phyloP scores from a whole-genome alignment of 2,329 filamentous ascomycete genomes.

The Aspergillus cejpii region DNA sequence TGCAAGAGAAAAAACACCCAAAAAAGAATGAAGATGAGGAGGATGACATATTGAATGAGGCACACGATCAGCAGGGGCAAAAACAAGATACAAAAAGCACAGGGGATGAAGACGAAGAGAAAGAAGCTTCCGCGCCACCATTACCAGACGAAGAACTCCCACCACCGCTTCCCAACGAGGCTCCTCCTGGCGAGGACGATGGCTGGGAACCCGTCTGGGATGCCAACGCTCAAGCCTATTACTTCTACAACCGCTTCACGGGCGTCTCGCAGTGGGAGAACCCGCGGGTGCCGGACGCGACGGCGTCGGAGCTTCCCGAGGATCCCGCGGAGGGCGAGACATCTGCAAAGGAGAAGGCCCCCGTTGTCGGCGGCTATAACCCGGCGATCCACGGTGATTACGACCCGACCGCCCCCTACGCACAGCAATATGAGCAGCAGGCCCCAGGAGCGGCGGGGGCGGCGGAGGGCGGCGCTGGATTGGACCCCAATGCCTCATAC shows the following conservation, averaged over 20 bases:
- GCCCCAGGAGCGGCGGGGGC: too few relatives aligned
- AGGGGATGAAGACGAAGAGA: conserved; percentile 11
- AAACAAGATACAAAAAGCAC: conserved; percentile 4
- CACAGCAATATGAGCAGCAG: conserved; percentile 50
- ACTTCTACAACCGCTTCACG: conserved; percentile 79
- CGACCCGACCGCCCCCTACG: conserved; percentile 93
- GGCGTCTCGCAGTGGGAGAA: conserved; percentile 76
- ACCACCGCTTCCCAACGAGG: conserved; percentile 49
- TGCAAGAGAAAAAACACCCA: conserved; percentile 44
- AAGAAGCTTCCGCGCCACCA: conserved; percentile 30
- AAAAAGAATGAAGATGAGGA: conserved; percentile 13
- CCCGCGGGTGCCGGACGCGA: conserved; percentile 58
- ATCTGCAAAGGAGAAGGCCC: conserved; percentile 29
- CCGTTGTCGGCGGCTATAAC: conserved; percentile 71
- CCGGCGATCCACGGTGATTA: conserved; percentile 94
- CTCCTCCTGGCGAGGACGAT: conserved; percentile 49
- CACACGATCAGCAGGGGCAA: neutral
- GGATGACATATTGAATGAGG: conserved; percentile 6
- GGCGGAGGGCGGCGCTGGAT: conserved; percentile 28
- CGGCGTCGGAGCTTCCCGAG: conserved; percentile 24
- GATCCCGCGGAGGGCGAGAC: conserved; percentile 31
- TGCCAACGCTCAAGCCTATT: conserved; percentile 59
- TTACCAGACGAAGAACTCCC: conserved; percentile 41
- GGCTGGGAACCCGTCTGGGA: conserved; percentile 84
- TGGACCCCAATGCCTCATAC: conserved; percentile 51